Percentiles rank a stretch among this genome's conserved stretches.
phyloP scores from a whole-genome alignment of 225 moss, liverwort and hornwort genomes.

The Marchantia paleacea region DNA sequence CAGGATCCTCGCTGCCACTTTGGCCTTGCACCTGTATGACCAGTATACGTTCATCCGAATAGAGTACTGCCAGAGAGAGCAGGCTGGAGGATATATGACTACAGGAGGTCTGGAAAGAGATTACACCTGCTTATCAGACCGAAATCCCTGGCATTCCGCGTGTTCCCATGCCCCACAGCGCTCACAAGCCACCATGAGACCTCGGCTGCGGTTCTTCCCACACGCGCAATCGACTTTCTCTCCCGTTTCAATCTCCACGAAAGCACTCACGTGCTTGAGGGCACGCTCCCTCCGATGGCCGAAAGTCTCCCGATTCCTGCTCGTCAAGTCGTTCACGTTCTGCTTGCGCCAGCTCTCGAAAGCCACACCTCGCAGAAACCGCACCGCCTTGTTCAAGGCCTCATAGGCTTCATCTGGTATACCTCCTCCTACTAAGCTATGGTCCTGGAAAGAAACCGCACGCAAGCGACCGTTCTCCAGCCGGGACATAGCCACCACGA shows the following conservation, averaged over 20 bases:
- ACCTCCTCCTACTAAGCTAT: constrained; percentile 44
- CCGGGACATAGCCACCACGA: constrained; percentile 77
- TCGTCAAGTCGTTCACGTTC: constrained; percentile 49
- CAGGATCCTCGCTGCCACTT: background rate
- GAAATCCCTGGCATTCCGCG: constrained; percentile 97
- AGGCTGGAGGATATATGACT: constrained; percentile 7
- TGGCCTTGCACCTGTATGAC: constrained; percentile 1
- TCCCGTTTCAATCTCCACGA: constrained; percentile 83
- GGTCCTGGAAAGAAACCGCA: constrained; percentile 79
- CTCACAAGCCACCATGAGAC: constrained; percentile 96
- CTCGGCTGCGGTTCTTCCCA: constrained; percentile 92
- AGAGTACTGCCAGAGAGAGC: constrained; percentile 2
- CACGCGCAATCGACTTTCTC: constrained; percentile 95
- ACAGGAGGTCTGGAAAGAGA: constrained; percentile 37
- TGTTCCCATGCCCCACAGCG: constrained; percentile 95
- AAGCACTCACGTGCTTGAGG: constrained; percentile 78
- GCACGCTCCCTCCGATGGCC: constrained; percentile 77
- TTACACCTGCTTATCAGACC: constrained; percentile 82
- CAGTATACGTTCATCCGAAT: background rate
- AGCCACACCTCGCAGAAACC: constrained; percentile 79
- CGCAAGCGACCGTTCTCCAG: constrained; percentile 77
- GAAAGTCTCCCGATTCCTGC: constrained; percentile 59
- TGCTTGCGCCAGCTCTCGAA: constrained; percentile 90
- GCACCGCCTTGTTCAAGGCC: constrained; percentile 61
- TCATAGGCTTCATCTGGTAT: constrained; percentile 32